Conservation (phyloP, 768 basidiomycete genomes). For the Rhizopogon salebrosus region DNA sequence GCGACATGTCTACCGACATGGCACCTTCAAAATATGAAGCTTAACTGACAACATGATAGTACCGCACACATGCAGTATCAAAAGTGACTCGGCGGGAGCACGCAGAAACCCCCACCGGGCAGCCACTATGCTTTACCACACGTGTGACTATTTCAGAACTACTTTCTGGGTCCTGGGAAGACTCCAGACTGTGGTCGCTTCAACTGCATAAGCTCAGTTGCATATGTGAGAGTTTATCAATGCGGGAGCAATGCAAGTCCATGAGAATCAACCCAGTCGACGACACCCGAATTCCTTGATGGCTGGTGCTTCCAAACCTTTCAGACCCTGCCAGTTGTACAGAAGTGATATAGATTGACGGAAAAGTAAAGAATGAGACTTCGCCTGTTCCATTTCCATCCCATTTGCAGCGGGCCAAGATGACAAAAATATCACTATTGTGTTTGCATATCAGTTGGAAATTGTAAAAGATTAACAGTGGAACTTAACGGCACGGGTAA, state of each 20-base stretch:
- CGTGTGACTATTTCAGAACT: constrained; percentile 99
- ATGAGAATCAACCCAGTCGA: constrained; percentile 86
- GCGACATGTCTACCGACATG: constrained; percentile 93
- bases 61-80: constrained; percentile 66
- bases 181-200: constrained; percentile 80
- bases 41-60: neutral
- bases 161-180: no score
- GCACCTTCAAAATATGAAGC: constrained; percentile 47
- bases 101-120: no score
- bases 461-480: neutral
- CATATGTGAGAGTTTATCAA: constrained; percentile 79
- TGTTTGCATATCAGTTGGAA: constrained; percentile 8
- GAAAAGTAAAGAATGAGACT: neutral
- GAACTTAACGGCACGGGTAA: constrained; percentile 79
- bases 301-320: constrained; percentile 76
- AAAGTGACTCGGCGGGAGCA: constrained; percentile 68
- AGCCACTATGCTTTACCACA: constrained; percentile 92
- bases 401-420: constrained; percentile 97
- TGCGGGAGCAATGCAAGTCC: constrained; percentile 79
- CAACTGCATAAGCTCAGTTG: constrained; percentile 89
- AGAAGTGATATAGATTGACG: neutral
- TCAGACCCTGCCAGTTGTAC: constrained; percentile 49
- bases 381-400: constrained; percentile 88
- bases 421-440: constrained; percentile 75
- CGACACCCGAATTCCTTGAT: constrained; percentile 88